Conservation (phyloP, 2,329 filamentous ascomycete genomes). For the Rhinocladiella mackenziei region DNA sequence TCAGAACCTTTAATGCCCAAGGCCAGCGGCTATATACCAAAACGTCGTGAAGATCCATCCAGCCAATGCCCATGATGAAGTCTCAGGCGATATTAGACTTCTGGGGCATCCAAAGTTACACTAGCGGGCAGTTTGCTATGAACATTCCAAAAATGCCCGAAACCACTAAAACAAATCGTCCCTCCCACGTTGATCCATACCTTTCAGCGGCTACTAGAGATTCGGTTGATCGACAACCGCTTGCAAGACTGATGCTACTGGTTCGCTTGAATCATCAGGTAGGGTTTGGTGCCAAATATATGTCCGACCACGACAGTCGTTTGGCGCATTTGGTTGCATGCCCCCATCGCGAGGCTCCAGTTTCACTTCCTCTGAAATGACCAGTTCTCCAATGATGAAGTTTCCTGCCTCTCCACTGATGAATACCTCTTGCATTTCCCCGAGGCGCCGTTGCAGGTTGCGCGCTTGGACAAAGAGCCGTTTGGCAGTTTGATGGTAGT, state of each 20-base stretch:
- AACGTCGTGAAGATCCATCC: background rate
- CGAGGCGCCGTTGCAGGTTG: conserved; percentile 13
- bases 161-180: conserved; percentile 2
- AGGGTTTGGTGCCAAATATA: conserved; percentile 20
- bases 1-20: background rate
- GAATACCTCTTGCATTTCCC: conserved; percentile 14
- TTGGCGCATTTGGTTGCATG: conserved; percentile 8
- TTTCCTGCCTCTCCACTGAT: background rate
- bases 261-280: conserved; percentile 12
- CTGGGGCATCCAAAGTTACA: conserved; percentile 15
- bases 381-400: conserved; percentile 11
- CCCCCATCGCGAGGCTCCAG: conserved; percentile 14
- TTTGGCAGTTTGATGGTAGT: conserved; percentile 4
- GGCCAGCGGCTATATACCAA: conserved; percentile 7
- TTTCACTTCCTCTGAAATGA: conserved; percentile 16
- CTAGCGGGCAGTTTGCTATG: conserved; percentile 1
- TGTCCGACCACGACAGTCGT: conserved; percentile 6
- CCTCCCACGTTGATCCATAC: conserved; percentile 8
- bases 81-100: conserved; percentile 3
- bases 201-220: conserved; percentile 22
- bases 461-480: conserved; percentile 11
- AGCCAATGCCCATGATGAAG: conserved; percentile 4
- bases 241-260: conserved; percentile 9
- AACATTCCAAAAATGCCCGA: conserved; percentile 10
- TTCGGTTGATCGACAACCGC: conserved; percentile 22